phyloP scores from a whole-genome alignment of 2,329 filamentous ascomycete genomes.

The Paracoccidioides brasiliensis region DNA sequence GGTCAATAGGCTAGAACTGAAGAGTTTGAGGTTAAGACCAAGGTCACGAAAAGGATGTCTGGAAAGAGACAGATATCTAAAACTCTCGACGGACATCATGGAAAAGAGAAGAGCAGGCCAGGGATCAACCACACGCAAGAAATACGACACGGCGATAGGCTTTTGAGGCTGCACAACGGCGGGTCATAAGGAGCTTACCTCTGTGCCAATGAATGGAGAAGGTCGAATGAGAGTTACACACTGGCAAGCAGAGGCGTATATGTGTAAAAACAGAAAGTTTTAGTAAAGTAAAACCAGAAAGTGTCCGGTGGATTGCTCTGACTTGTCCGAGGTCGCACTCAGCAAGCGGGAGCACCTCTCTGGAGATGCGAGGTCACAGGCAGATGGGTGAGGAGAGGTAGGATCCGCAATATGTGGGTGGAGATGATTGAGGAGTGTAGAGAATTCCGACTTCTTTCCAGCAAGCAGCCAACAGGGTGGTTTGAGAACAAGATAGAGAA shows the following conservation, averaged over 20 bases:
- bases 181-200: neutral
- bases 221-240: neutral
- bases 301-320: neutral
- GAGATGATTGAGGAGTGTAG: neutral
- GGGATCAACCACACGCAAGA: neutral
- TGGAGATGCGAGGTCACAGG: neutral
- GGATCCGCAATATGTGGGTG: neutral
- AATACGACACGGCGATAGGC: slow-evolving; percentile 1
- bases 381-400: neutral
- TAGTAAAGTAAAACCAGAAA: neutral
- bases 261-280: slow-evolving; percentile 4
- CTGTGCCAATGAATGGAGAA: neutral
- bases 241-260: slow-evolving; percentile 14
- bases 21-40: neutral
- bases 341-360: neutral
- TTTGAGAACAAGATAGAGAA: slow-evolving; percentile 6
- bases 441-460: neutral
- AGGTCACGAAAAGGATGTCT: neutral
- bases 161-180: neutral
- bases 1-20: neutral
- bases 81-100: neutral
- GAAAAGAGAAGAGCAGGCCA: neutral
- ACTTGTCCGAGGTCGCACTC: neutral
- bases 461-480: neutral
- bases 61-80: slow-evolving; percentile 3